phyloP scores from a whole-genome alignment of 192 early-diverging fungal genomes.

The Podila epigama region DNA sequence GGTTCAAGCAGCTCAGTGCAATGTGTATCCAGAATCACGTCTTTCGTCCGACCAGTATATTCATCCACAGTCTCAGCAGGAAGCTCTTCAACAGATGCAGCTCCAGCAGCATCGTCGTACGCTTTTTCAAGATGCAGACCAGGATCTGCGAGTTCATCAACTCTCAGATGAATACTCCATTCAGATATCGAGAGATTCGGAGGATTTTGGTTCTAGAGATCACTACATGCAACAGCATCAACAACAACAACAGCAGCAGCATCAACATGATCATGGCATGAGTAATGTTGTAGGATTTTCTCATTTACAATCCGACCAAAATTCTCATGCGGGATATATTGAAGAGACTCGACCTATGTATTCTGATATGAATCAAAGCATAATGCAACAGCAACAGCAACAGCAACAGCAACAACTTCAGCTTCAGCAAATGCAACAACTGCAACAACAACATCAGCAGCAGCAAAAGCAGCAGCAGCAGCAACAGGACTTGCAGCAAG shows the following conservation, averaged over 20 bases:
- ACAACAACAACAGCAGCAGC: too few relatives aligned
- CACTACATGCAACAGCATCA: slow-evolving; percentile 15
- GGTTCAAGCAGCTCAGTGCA: slow-evolving; percentile 9
- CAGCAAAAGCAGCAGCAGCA: not conserved
- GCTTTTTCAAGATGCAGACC: slow-evolving; percentile 27
- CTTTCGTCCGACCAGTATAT: not conserved
- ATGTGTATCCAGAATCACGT: not conserved
- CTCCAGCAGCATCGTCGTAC: slow-evolving; percentile 26
- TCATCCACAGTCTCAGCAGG: slow-evolving; percentile 10
- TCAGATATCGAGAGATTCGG: slow-evolving; percentile 41
- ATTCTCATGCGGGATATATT: not conserved
- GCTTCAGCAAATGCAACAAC: not conserved
- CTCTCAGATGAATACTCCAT: slow-evolving; percentile 40
- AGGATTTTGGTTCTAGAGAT: slow-evolving; percentile 19
- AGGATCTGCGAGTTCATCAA: slow-evolving; percentile 16
- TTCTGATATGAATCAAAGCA: not conserved
- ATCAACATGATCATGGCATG: not conserved
- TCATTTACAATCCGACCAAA: not conserved
- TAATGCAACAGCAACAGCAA: not conserved
- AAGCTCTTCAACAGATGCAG: not conserved
- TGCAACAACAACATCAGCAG: slow-evolving; percentile 12
- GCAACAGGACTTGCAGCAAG: not conserved
- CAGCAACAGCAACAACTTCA: slow-evolving; percentile 1
- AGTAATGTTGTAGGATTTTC: not conserved
- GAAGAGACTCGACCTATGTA: not conserved